Conservation (phyloP, 2,329 filamentous ascomycete genomes). For the Colletotrichum graminicola region DNA sequence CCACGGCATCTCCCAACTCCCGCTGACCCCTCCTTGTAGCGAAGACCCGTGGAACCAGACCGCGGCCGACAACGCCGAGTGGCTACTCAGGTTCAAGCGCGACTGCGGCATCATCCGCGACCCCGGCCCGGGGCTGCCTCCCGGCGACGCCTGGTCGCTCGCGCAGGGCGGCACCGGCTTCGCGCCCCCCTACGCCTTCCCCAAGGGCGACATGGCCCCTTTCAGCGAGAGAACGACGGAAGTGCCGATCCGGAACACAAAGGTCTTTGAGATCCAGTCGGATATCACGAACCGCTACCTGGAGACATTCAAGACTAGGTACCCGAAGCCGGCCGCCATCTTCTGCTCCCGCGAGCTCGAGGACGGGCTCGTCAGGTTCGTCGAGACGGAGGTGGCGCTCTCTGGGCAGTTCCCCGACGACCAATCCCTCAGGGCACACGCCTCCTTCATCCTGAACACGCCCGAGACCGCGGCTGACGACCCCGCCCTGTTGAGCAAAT, state of each 20-base stretch:
- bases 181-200: slow-evolving; percentile 65
- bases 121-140: slow-evolving; percentile 63
- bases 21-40: slow-evolving; percentile 51
- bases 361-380: slow-evolving; percentile 63
- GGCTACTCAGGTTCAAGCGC: slow-evolving; percentile 73
- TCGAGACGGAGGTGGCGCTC: slow-evolving; percentile 54
- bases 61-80: slow-evolving; percentile 72
- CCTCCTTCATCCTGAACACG: slow-evolving; percentile 61
- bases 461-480: slow-evolving; percentile 68
- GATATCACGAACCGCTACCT: slow-evolving; percentile 63
- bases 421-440: slow-evolving; percentile 59
- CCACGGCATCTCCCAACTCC: neutral
- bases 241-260: slow-evolving; percentile 53
- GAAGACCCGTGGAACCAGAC: slow-evolving; percentile 76
- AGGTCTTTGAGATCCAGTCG: slow-evolving; percentile 58
- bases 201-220: slow-evolving; percentile 51
- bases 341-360: slow-evolving; percentile 73
- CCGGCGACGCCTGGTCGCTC: slow-evolving; percentile 58
- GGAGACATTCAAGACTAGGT: slow-evolving; percentile 57
- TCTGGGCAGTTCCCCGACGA: slow-evolving; percentile 61
- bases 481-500: slow-evolving; percentile 63
- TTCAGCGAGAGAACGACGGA: slow-evolving; percentile 43
- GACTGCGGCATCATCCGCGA: slow-evolving; percentile 65
- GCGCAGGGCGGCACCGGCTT: slow-evolving; percentile 67
- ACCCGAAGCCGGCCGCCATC: slow-evolving; percentile 61